These are phyloP conservation scores for Mycocentrospora acerina DNA, from an alignment of 2,329 filamentous ascomycete genomes.

Conservation along the genomic window DNA sequence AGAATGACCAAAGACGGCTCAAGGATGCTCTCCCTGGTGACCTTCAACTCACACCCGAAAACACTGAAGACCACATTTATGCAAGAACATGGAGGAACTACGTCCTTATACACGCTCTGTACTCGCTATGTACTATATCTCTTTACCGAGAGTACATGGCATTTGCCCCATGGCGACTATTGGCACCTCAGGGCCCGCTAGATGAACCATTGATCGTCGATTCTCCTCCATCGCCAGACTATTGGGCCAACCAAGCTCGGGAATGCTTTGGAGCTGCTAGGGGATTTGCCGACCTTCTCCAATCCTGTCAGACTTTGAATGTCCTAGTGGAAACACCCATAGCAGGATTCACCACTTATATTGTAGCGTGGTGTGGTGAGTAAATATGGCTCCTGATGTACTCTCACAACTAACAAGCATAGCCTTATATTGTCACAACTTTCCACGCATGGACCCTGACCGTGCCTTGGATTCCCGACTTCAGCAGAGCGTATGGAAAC, in stretches of 20 bases:
- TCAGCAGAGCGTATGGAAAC: constrained; percentile 18
- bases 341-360: constrained; percentile 67
- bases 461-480: constrained; percentile 48
- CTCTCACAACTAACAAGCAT: constrained; percentile 1
- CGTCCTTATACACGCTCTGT: constrained; percentile 66
- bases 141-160: constrained; percentile 69
- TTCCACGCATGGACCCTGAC: constrained; percentile 67
- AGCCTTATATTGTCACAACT: constrained; percentile 66
- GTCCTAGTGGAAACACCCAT: constrained; percentile 68
- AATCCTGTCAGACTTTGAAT: constrained; percentile 61
- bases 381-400: not conserved
- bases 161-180: constrained; percentile 60
- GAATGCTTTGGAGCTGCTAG: constrained; percentile 64
- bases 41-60: constrained; percentile 60
- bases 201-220: constrained; percentile 59
- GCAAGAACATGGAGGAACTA: constrained; percentile 65
- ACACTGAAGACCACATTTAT: constrained; percentile 67
- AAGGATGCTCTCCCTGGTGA: constrained; percentile 57
- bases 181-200: constrained; percentile 58
- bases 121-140: constrained; percentile 66
- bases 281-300: constrained; percentile 65
- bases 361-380: constrained; percentile 61
- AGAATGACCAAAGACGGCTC: constrained; percentile 55
- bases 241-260: constrained; percentile 65
- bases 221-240: constrained; percentile 44